phyloP scores from a whole-genome alignment of 805 yeast species.

The Yamadazyma phyllophila region DNA sequence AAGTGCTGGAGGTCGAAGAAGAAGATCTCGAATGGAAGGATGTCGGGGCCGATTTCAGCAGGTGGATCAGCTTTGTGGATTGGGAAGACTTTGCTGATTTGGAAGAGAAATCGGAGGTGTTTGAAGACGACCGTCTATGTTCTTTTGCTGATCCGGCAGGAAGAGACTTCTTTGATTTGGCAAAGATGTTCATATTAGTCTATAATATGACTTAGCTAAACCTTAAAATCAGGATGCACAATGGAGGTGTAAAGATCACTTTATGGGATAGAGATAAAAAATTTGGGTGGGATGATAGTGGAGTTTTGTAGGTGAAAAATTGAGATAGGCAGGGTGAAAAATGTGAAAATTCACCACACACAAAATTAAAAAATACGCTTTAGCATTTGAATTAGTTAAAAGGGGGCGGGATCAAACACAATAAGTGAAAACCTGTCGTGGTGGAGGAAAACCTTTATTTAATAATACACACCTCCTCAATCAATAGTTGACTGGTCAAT shows the following conservation, averaged over 20 bases:
- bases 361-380: conserved; percentile 3
- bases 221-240: too few relatives aligned
- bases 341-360: conserved; percentile 6
- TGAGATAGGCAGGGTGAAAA: conserved; percentile 8
- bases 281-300: not conserved
- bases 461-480: not conserved
- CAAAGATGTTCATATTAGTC: conserved; percentile 5
- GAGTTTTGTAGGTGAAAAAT: conserved; percentile 2
- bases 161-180: conserved; percentile 7
- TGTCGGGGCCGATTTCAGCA: conserved; percentile 1
- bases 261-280: not conserved
- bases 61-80: conserved; percentile 2
- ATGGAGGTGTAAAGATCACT: not conserved
- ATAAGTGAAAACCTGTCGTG: not conserved
- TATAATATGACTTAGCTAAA: too few relatives aligned
- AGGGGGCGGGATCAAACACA: conserved; percentile 4
- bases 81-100: conserved; percentile 7
- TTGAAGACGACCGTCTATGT: conserved; percentile 10
- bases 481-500: not conserved
- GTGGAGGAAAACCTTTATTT: not conserved
- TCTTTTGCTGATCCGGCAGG: conserved; percentile 1
- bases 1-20: conserved; percentile 12
- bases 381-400: not conserved
- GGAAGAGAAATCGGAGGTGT: conserved; percentile 9
- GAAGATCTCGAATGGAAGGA: conserved; percentile 14